Evolutionary conservation across 352 stramenopile species (phyloP).

Genomic region (Chloridella minuta): DNA sequence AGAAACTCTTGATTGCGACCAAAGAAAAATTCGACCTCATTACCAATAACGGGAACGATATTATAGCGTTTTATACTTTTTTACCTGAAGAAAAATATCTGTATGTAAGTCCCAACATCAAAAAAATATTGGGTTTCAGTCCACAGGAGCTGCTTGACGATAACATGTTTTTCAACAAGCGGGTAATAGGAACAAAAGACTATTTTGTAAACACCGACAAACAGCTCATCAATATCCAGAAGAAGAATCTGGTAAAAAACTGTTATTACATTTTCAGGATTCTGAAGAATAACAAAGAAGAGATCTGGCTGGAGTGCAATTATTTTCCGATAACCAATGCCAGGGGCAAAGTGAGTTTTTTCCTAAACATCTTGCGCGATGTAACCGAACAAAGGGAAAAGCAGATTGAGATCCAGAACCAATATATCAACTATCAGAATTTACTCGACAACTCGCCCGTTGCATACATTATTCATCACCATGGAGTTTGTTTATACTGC

Average conservation of each 20-base stretch:
- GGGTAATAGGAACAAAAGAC: background rate
- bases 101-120: background rate
- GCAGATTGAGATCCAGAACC: background rate
- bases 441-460: background rate
- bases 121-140: background rate
- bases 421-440: conserved; percentile 8
- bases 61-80: background rate
- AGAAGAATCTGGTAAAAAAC: background rate
- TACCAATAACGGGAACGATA: background rate
- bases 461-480: background rate
- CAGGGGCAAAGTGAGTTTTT: background rate
- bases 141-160: background rate
- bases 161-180: background rate
- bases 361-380: background rate
- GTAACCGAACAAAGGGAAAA: background rate
- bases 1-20: background rate
- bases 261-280: background rate
- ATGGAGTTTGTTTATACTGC: background rate
- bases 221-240: background rate
- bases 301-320: background rate
- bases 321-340: background rate
- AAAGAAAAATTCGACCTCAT: background rate
- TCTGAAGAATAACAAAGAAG: background rate
- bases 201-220: background rate
- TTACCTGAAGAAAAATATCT: background rate